Percentiles rank a stretch among this genome's conserved stretches.
phyloP scores from a whole-genome alignment of 2,329 filamentous ascomycete genomes.

The Ambrosiella xylebori region DNA sequence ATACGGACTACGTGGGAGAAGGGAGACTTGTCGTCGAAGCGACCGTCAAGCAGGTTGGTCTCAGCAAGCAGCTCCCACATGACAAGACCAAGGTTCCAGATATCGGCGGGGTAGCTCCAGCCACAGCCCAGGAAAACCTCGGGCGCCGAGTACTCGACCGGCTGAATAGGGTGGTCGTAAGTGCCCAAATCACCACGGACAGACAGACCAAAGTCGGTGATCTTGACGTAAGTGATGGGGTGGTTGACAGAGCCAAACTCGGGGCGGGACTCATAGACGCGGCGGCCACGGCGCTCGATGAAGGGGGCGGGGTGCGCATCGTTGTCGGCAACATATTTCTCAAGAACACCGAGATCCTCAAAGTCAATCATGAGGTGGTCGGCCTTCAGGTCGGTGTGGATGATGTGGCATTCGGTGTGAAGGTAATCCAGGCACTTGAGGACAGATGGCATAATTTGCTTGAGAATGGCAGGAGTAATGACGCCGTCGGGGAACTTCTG shows the following conservation, averaged over 20 bases:
- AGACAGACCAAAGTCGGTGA: slow-evolving; percentile 19
- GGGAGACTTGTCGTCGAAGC: slow-evolving; percentile 11
- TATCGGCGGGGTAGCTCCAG: slow-evolving; percentile 20
- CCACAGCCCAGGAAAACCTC: slow-evolving; percentile 19
- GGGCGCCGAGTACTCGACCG: slow-evolving; percentile 18
- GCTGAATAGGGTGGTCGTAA: slow-evolving; percentile 18
- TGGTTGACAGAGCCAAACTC: slow-evolving; percentile 17
- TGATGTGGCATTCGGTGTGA: slow-evolving; percentile 25
- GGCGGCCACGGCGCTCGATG: slow-evolving; percentile 15
- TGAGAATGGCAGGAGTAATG: slow-evolving; percentile 21
- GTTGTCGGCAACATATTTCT: slow-evolving; percentile 16
- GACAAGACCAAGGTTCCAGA: slow-evolving; percentile 18
- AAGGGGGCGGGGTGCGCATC: slow-evolving; percentile 16
- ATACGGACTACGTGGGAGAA: slow-evolving; percentile 17
- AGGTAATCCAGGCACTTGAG: slow-evolving; percentile 26
- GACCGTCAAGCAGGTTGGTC: slow-evolving; percentile 16
- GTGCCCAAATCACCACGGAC: slow-evolving; percentile 15
- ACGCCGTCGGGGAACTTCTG: slow-evolving; percentile 23
- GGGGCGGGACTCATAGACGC: slow-evolving; percentile 14
- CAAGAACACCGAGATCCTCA: slow-evolving; percentile 15
- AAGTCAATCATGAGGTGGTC: slow-evolving; percentile 17
- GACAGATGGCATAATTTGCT: slow-evolving; percentile 19
- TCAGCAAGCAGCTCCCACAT: slow-evolving; percentile 20
- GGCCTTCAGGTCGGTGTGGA: slow-evolving; percentile 30
- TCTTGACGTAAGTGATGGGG: slow-evolving; percentile 11